Evolutionary conservation across 1,284 basidiomycete genomes (phyloP).

Genomic region (Cryptococcus deneoformans): DNA sequence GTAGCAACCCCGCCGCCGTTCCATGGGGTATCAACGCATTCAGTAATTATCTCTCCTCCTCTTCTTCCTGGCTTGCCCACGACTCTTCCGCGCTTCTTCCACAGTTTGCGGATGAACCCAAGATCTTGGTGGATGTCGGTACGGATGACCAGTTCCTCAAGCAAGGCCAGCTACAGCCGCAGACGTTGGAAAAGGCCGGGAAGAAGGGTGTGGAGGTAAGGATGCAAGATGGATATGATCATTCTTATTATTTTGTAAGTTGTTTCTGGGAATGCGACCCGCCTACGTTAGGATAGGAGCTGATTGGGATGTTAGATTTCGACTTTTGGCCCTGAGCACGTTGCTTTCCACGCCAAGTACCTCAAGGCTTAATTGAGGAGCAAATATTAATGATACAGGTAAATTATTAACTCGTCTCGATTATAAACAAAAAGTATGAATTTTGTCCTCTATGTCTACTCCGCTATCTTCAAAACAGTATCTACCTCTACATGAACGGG

Average conservation of each 20-base stretch:
- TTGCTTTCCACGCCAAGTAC: constrained; percentile 53
- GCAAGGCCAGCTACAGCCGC: constrained; percentile 80
- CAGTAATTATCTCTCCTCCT: constrained; percentile 66
- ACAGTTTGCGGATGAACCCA: constrained; percentile 61
- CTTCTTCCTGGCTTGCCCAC: constrained; percentile 53
- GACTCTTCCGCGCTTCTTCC: constrained; percentile 83
- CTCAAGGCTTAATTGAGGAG: constrained; percentile 51
- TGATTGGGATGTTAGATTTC: constrained; percentile 55
- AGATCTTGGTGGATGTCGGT: constrained; percentile 84
- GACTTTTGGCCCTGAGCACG: constrained; percentile 61
- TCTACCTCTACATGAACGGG: no score
- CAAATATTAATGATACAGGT: no score
- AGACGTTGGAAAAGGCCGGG: constrained; percentile 76
- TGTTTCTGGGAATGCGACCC: neutral
- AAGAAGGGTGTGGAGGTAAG: constrained; percentile 75
- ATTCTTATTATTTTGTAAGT: constrained; percentile 84
- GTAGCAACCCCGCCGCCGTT: constrained; percentile 73
- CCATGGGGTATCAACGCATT: constrained; percentile 96
- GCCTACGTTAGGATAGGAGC: neutral
- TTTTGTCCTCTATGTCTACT: no score
- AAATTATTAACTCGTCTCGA: no score
- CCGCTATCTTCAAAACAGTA: no score
- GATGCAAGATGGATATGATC: constrained; percentile 87
- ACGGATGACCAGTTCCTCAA: constrained; percentile 84
- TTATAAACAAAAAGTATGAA: no score